Conservation (phyloP, 768 basidiomycete species). For the Serendipita indica region DNA sequence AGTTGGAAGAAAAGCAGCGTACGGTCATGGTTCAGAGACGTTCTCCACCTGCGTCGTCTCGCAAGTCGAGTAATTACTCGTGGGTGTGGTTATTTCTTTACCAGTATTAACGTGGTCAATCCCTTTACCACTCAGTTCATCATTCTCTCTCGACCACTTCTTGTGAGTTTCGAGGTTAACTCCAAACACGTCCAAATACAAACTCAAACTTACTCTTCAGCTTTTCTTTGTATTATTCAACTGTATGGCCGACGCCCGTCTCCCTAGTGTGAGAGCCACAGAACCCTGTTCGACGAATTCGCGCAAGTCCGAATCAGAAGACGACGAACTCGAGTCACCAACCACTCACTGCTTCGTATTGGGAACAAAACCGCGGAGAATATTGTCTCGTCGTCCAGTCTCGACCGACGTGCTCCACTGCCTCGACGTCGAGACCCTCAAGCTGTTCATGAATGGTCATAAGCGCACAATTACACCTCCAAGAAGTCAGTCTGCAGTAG, state of each 20-base stretch:
- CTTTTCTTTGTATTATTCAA: too few species aligned
- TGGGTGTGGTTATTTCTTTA: not conserved
- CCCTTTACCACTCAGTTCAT: not conserved
- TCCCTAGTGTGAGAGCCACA: not conserved
- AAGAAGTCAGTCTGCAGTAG: not conserved
- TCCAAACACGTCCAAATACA: not conserved
- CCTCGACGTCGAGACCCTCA: not conserved
- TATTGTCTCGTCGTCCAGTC: not conserved
- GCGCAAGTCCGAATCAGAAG: slow-evolving; percentile 2
- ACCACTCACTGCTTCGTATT: not conserved
- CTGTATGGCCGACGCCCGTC: too few species aligned
- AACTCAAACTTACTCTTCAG: not conserved
- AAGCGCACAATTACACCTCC: slow-evolving; percentile 1
- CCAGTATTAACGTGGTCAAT: not conserved
- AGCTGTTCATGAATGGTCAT: not conserved
- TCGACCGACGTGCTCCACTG: not conserved
- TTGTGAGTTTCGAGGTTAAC: not conserved
- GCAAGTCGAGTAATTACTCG: not conserved
- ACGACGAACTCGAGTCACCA: not conserved
- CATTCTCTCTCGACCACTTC: too few species aligned
- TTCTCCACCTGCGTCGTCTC: not conserved
- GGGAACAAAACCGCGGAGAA: not conserved
- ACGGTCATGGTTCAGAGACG: not conserved
- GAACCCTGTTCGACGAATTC: not conserved
- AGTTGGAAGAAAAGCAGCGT: not conserved